phyloP scores from a whole-genome alignment of 768 basidiomycete species.

The Mycena amicta region DNA sequence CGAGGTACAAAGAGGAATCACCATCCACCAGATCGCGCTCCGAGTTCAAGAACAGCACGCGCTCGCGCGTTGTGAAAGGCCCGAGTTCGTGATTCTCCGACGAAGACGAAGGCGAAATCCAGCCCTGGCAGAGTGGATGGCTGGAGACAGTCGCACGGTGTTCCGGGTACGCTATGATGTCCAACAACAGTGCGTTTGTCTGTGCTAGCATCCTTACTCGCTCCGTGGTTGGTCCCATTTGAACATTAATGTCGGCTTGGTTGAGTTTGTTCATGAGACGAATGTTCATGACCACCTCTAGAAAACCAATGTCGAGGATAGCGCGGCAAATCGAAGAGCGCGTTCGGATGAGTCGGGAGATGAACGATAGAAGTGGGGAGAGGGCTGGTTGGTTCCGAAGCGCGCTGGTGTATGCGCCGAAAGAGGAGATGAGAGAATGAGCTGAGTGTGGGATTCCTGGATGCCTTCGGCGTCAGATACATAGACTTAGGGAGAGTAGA shows the following conservation, averaged over 20 bases:
- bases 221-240: background rate
- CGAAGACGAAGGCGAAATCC: background rate
- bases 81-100: background rate
- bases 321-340: slow-evolving; percentile 13
- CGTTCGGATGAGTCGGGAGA: slow-evolving; percentile 11
- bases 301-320: slow-evolving; percentile 16
- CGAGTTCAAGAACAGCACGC: slow-evolving; percentile 4
- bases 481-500: background rate
- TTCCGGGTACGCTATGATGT: slow-evolving; percentile 20
- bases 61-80: slow-evolving; percentile 14
- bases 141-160: background rate
- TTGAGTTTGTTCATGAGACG: slow-evolving; percentile 6
- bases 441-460: slow-evolving; percentile 9
- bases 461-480: background rate
- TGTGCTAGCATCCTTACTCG: no score
- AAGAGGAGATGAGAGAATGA: slow-evolving; percentile 11
- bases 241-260: no score
- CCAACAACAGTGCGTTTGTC: slow-evolving; percentile 15
- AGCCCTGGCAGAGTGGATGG: slow-evolving; percentile 15
- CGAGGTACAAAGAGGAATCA: slow-evolving; percentile 6
- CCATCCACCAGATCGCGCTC: slow-evolving; percentile 14
- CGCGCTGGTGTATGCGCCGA: slow-evolving; percentile 2
- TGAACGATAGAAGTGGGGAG: slow-evolving; percentile 15
- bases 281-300: slow-evolving; percentile 14
- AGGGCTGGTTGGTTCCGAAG: slow-evolving; percentile 2